phyloP scores from a whole-genome alignment of 179 eudicot genomes.

The Silene coronaria region DNA sequence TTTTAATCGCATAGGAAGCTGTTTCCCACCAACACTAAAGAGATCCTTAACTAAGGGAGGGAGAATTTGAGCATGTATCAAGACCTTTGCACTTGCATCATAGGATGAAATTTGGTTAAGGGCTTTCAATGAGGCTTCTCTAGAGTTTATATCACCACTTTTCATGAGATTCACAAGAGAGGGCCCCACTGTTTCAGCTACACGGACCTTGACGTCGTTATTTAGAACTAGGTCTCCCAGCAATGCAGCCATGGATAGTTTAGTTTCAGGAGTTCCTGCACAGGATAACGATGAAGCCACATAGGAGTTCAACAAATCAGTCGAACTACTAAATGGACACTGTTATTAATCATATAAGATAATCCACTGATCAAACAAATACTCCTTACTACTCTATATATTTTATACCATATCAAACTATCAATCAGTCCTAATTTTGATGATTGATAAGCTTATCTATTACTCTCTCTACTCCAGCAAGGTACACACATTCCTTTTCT shows the following conservation, averaged over 20 bases:
- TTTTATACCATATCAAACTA: no score
- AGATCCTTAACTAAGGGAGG: conserved; percentile 76
- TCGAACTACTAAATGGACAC: background rate
- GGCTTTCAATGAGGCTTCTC: conserved; percentile 87
- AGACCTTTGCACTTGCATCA: conserved; percentile 61
- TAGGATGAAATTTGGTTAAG: conserved; percentile 75
- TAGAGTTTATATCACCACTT: conserved; percentile 45
- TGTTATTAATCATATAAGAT: background rate
- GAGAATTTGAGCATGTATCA: conserved; percentile 73
- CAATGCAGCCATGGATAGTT: conserved; percentile 77
- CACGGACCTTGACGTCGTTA: conserved; percentile 73
- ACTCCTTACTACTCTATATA: no score
- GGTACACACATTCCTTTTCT: no score
- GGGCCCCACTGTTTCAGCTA: conserved; percentile 63
- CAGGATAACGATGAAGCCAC: conserved; percentile 9
- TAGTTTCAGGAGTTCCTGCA: conserved; percentile 76
- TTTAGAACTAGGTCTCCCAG: conserved; percentile 76
- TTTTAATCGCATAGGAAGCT: conserved; percentile 64
- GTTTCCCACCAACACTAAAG: conserved; percentile 53
- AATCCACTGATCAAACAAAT: background rate
- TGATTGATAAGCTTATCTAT: no score
- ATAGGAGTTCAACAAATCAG: conserved; percentile 17
- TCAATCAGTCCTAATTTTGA: no score
- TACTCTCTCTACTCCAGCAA: no score
- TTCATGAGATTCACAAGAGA: conserved; percentile 74